phyloP scores from a whole-genome alignment of 1,284 basidiomycete species.

The Cystobasidiaceae sp. region DNA sequence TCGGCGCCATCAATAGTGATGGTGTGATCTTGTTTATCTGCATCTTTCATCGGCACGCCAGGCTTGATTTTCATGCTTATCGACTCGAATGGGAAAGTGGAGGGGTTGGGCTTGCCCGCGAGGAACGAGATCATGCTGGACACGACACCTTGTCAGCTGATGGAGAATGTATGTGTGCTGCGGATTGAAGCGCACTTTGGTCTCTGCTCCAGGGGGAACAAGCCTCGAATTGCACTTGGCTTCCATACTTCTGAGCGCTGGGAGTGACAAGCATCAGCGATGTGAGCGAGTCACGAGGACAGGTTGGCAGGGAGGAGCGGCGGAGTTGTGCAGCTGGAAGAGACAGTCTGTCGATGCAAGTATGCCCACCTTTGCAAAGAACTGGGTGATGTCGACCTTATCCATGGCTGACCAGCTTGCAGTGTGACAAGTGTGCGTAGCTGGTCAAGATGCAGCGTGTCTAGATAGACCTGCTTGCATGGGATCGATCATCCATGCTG shows the following conservation, averaged over 20 bases:
- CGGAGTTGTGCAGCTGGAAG: background rate
- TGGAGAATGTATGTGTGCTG: background rate
- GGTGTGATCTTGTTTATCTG: slow-evolving; percentile 26
- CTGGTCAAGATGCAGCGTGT: no score
- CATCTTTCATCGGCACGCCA: slow-evolving; percentile 30
- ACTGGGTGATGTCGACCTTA: slow-evolving; percentile 19
- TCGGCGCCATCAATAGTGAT: slow-evolving; percentile 45
- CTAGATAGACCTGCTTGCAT: no score
- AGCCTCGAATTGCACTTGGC: slow-evolving; percentile 30
- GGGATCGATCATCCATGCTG: no score
- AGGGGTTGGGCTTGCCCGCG: slow-evolving; percentile 69
- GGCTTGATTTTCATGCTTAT: slow-evolving; percentile 56
- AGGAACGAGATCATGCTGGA: slow-evolving; percentile 39
- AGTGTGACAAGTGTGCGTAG: background rate
- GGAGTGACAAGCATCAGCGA: no score
- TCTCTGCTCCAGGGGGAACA: slow-evolving; percentile 31
- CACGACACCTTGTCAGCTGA: background rate
- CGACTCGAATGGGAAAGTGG: slow-evolving; percentile 80
- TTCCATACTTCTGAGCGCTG: slow-evolving; percentile 30
- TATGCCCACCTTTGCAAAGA: slow-evolving; percentile 16
- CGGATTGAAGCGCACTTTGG: slow-evolving; percentile 2
- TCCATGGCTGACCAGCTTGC: background rate
- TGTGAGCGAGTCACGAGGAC: background rate
- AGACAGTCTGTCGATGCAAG: background rate
- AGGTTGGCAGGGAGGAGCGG: no score